Evolutionary conservation across 176 grass and related monocot genomes (phyloP).

Genomic region (Miscanthus lutarioriparius): DNA sequence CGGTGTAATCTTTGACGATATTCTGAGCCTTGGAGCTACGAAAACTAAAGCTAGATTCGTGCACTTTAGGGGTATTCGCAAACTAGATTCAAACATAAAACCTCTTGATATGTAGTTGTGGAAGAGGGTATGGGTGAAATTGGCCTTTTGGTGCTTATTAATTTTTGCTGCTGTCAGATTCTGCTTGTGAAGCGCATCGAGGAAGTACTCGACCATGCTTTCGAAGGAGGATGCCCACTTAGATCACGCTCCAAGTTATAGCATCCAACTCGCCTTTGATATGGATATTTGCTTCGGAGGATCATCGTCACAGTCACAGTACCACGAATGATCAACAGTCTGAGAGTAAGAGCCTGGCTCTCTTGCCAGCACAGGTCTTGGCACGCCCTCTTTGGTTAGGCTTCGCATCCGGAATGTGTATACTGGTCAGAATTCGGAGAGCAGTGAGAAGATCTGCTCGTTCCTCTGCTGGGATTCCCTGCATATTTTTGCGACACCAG

Average conservation of each 20-base stretch:
- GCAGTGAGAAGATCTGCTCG: neutral
- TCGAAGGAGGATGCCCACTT: constrained; percentile 71
- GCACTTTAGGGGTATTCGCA: neutral
- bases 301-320: neutral
- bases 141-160: constrained; percentile 12
- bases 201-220: constrained; percentile 91
- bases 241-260: constrained; percentile 74
- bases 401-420: constrained; percentile 28
- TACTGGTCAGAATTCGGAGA: constrained; percentile 10
- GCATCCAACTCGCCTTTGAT: constrained; percentile 8
- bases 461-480: neutral
- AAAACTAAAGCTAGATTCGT: neutral
- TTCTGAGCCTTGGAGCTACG: neutral
- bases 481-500: constrained; percentile 23
- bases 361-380: neutral
- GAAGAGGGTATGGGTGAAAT: neutral
- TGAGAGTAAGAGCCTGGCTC: neutral
- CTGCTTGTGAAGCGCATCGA: constrained; percentile 90
- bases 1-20: neutral
- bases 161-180: constrained; percentile 53
- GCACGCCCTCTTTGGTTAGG: constrained; percentile 10
- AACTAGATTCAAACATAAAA: neutral
- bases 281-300: constrained; percentile 19
- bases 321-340: neutral
- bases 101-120: neutral